phyloP scores from a whole-genome alignment of 2,329 filamentous ascomycete genomes.

The Beauveria varroae region DNA sequence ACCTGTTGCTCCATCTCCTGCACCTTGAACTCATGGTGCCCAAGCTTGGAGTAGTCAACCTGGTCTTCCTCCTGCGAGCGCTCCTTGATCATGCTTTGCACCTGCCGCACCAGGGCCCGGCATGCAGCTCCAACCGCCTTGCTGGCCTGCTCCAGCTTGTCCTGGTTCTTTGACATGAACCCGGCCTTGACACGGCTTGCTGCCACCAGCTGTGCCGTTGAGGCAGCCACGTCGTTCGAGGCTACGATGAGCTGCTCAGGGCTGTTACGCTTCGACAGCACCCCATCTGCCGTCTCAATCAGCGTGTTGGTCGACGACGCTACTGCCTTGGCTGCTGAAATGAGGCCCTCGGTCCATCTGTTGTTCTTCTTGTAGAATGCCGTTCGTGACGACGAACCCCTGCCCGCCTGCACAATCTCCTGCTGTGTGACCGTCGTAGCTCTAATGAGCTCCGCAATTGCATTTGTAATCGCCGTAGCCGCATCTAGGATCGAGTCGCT shows the following conservation, averaged over 20 bases:
- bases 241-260: slow-evolving; percentile 97
- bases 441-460: slow-evolving; percentile 90
- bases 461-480: slow-evolving; percentile 85
- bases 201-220: slow-evolving; percentile 91
- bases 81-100: slow-evolving; percentile 89
- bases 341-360: slow-evolving; percentile 95
- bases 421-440: slow-evolving; percentile 88
- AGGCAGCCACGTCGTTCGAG: slow-evolving; percentile 92
- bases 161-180: slow-evolving; percentile 97
- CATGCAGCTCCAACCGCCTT: slow-evolving; percentile 91
- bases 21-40: slow-evolving; percentile 95
- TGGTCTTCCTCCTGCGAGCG: slow-evolving; percentile 73
- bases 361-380: slow-evolving; percentile 99
- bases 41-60: slow-evolving; percentile 82
- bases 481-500: slow-evolving; percentile 93
- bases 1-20: slow-evolving; percentile 99
- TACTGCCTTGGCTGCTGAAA: slow-evolving; percentile 94
- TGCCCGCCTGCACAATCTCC: slow-evolving; percentile 91
- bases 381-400: slow-evolving; percentile 76
- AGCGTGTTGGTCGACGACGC: slow-evolving; percentile 88
- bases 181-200: slow-evolving; percentile 93
- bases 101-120: slow-evolving; percentile 79
- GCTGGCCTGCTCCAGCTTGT: slow-evolving; percentile 80
- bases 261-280: slow-evolving; percentile 83
- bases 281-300: slow-evolving; percentile 96